Percentiles rank a stretch among this genome's conserved stretches.
These are phyloP conservation scores for Chaetoscypha palmicola DNA, from an alignment of 2,329 filamentous ascomycete genomes.

Conservation along the genomic window DNA sequence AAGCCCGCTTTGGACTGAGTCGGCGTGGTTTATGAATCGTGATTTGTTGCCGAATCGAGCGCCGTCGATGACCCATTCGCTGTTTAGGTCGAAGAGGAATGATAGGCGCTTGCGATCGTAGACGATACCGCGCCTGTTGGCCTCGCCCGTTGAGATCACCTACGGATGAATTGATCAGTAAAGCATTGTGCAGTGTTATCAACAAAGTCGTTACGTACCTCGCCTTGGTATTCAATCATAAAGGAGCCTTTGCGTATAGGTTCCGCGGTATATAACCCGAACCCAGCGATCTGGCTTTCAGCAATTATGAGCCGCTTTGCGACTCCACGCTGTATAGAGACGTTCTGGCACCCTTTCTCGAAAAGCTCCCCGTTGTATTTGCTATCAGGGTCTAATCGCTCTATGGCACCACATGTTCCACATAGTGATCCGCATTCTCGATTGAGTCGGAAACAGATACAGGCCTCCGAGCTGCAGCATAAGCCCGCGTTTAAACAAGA, in stretches of 20 bases:
- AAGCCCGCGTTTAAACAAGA: slow-evolving; percentile 54
- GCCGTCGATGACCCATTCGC: slow-evolving; percentile 53
- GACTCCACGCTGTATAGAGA: slow-evolving; percentile 60
- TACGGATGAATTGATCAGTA: slow-evolving; percentile 31
- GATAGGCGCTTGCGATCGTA: slow-evolving; percentile 34
- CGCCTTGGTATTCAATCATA: slow-evolving; percentile 74
- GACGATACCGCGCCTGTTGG: slow-evolving; percentile 27
- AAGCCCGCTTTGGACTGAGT: slow-evolving; percentile 48
- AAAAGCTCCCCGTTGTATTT: slow-evolving; percentile 51
- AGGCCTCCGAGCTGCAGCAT: slow-evolving; percentile 52
- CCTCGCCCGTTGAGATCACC: slow-evolving; percentile 42
- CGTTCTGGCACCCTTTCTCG: slow-evolving; percentile 61
- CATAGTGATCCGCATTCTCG: slow-evolving; percentile 79
- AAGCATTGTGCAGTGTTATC: background rate
- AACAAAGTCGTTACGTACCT: slow-evolving; percentile 45
- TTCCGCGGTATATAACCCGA: slow-evolving; percentile 61
- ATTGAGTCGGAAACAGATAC: slow-evolving; percentile 65
- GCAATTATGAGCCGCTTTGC: slow-evolving; percentile 62
- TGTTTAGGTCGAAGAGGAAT: slow-evolving; percentile 47
- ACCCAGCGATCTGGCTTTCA: slow-evolving; percentile 57
- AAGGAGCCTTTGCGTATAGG: slow-evolving; percentile 51
- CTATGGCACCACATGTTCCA: slow-evolving; percentile 58
- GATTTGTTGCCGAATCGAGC: slow-evolving; percentile 73
- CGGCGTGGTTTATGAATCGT: slow-evolving; percentile 76
- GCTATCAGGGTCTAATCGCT: slow-evolving; percentile 64